These are phyloP conservation scores for Verticillium tricorpus DNA, from an alignment of 2,329 filamentous ascomycete genomes.

Conservation along the genomic window DNA sequence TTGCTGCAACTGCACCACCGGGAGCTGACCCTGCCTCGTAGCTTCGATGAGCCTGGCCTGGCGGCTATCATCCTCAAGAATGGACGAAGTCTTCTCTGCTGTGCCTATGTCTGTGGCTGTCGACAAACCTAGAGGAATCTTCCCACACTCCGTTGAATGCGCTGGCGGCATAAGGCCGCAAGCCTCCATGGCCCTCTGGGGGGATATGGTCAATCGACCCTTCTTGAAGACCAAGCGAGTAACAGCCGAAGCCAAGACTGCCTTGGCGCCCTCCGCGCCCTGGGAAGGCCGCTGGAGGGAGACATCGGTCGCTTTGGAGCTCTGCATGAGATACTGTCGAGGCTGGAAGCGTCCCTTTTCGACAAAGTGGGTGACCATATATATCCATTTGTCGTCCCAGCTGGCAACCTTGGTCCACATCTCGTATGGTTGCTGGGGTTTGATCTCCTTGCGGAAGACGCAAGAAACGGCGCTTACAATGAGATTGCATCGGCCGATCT, in stretches of 20 bases:
- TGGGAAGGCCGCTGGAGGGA: constrained; percentile 34
- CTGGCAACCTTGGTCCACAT: constrained; percentile 7
- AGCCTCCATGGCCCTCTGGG: constrained; percentile 66
- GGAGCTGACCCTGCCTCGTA: neutral
- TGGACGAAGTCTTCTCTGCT: too few relatives aligned
- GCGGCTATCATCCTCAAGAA: too few relatives aligned
- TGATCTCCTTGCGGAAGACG: constrained; percentile 7
- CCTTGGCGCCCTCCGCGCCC: constrained; percentile 71
- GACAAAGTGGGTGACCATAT: constrained; percentile 70
- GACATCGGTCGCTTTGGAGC: too few relatives aligned
- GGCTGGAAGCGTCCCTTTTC: constrained; percentile 54
- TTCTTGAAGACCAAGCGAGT: constrained; percentile 81
- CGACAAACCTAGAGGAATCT: too few relatives aligned
- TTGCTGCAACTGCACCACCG: neutral
- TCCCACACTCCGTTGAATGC: neutral
- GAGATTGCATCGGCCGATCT: constrained; percentile 38
- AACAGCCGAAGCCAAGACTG: constrained; percentile 65
- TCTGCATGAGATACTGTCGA: constrained; percentile 37
- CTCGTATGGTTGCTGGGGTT: constrained; percentile 7
- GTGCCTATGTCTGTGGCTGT: too few relatives aligned
- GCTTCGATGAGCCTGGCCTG: too few relatives aligned
- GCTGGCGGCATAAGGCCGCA: constrained; percentile 66
- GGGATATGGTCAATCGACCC: constrained; percentile 76
- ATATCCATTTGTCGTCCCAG: constrained; percentile 82
- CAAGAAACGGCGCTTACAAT: constrained; percentile 27